Conservation (phyloP, 2,329 filamentous ascomycete genomes). For the Colletotrichum sansevieriae region DNA sequence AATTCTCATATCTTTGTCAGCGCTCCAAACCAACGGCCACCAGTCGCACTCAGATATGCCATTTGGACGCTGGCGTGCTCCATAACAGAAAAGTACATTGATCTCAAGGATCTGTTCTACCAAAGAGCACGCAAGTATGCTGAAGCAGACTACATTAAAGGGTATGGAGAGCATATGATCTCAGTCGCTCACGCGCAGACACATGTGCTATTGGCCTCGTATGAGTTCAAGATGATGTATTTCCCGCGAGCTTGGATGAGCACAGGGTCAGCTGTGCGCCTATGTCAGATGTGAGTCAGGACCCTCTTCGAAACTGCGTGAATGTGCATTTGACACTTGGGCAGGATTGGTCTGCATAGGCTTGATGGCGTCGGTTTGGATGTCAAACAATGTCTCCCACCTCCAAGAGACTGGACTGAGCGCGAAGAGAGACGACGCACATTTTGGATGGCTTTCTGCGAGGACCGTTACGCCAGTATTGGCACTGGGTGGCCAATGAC, state of each 20-base stretch:
- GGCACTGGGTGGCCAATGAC: constrained; percentile 98
- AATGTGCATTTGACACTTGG: not conserved
- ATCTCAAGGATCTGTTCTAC: constrained; percentile 90
- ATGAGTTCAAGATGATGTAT: constrained; percentile 98
- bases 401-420: constrained; percentile 93
- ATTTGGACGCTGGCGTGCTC: constrained; percentile 97
- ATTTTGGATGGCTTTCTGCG: constrained; percentile 94
- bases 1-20: constrained; percentile 51
- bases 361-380: constrained; percentile 86
- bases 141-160: constrained; percentile 90
- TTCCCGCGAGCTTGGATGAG: constrained; percentile 97
- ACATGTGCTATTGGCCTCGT: constrained; percentile 82
- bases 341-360: constrained; percentile 91
- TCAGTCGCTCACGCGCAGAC: constrained; percentile 88
- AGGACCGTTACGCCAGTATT: constrained; percentile 93
- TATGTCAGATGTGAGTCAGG: constrained; percentile 80
- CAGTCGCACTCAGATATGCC: constrained; percentile 89
- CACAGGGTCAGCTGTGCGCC: constrained; percentile 82
- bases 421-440: constrained; percentile 90
- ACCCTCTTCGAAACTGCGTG: not conserved
- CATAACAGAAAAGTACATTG: constrained; percentile 83
- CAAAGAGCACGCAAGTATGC: constrained; percentile 89
- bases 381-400: constrained; percentile 90
- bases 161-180: constrained; percentile 90
- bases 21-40: constrained; percentile 86